Conservation (phyloP, 805 yeast genomes). For the Yamadazyma insecticola region DNA sequence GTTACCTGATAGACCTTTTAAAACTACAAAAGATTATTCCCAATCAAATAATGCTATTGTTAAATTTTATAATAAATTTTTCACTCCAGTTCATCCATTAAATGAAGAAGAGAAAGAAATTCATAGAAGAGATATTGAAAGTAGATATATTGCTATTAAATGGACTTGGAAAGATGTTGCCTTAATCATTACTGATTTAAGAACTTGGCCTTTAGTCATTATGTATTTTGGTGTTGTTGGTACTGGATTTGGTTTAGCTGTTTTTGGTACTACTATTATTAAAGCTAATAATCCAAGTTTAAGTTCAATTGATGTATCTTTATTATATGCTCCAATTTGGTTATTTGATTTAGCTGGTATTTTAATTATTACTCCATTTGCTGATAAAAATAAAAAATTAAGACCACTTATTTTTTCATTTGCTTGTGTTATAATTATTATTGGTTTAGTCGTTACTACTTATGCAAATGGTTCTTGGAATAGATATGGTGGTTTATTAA, state of each 20-base stretch:
- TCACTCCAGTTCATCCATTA: conserved; percentile 45
- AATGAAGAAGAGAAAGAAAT: conserved; percentile 46
- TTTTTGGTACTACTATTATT: conserved; percentile 77
- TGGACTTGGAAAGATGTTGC: conserved; percentile 63
- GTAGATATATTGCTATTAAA: conserved; percentile 38
- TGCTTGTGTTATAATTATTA: conserved; percentile 63
- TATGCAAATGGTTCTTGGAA: conserved; percentile 73
- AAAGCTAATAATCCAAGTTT: conserved; percentile 57
- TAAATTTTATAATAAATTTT: conserved; percentile 13
- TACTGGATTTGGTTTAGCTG: conserved; percentile 82
- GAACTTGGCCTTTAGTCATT: conserved; percentile 76
- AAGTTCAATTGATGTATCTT: conserved; percentile 63
- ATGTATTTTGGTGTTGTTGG: conserved; percentile 95
- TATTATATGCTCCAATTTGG: conserved; percentile 89
- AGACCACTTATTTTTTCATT: conserved; percentile 61
- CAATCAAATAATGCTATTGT: conserved; percentile 4
- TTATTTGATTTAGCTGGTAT: conserved; percentile 77
- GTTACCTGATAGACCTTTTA: conserved; percentile 75
- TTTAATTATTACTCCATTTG: conserved; percentile 69
- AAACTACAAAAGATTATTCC: conserved; percentile 2
- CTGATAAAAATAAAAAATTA: conserved; percentile 58
- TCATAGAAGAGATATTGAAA: conserved; percentile 58
- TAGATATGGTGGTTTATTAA: conserved; percentile 72
- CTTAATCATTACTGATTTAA: conserved; percentile 51
- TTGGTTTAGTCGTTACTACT: conserved; percentile 72